Percentiles rank a stretch among this genome's conserved stretches.
phyloP scores from a whole-genome alignment of 768 basidiomycete species.

The Filobasidium wieringae region DNA sequence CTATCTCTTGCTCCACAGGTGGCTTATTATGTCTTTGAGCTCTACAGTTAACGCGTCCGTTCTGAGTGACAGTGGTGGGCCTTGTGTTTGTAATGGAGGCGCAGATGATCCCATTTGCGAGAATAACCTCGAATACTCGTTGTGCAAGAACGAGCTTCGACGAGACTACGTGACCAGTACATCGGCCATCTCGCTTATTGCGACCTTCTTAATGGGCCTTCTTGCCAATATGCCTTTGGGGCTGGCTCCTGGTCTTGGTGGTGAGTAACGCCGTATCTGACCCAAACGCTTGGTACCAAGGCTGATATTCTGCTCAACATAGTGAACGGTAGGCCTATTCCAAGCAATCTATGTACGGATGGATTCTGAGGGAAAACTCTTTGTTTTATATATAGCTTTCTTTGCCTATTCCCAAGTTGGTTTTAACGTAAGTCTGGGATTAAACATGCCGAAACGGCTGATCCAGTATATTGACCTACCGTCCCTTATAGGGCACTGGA shows the following conservation, averaged over 20 bases:
- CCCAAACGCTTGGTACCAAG: not conserved
- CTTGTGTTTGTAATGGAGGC: conserved; percentile 55
- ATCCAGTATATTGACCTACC: conserved; percentile 62
- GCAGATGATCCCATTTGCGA: conserved; percentile 43
- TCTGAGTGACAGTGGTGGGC: conserved; percentile 62
- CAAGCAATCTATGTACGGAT: not conserved
- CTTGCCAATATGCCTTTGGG: conserved; percentile 78
- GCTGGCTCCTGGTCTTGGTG: conserved; percentile 71
- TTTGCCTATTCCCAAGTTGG: conserved; percentile 83
- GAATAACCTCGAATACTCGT: conserved; percentile 25
- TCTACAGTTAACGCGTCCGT: conserved; percentile 70
- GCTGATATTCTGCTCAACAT: not conserved
- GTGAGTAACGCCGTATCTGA: conserved; percentile 40
- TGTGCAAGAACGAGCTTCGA: conserved; percentile 42
- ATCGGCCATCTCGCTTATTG: conserved; percentile 60
- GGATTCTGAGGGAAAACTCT: not conserved
- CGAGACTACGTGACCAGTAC: conserved; percentile 74
- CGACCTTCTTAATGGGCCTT: conserved; percentile 70
- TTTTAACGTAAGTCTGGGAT: conserved; percentile 43
- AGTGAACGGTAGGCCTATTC: not conserved
- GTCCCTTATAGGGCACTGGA: conserved; percentile 48
- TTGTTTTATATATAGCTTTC: conserved; percentile 40
- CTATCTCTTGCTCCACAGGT: conserved; percentile 21
- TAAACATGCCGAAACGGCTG: conserved; percentile 51
- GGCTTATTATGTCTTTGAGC: not conserved